A percentile compares a stretch with the other conserved stretches of the same genome.
Conservation (phyloP, 1,139 yeast species). For the Candida pseudoviswanathii region DNA sequence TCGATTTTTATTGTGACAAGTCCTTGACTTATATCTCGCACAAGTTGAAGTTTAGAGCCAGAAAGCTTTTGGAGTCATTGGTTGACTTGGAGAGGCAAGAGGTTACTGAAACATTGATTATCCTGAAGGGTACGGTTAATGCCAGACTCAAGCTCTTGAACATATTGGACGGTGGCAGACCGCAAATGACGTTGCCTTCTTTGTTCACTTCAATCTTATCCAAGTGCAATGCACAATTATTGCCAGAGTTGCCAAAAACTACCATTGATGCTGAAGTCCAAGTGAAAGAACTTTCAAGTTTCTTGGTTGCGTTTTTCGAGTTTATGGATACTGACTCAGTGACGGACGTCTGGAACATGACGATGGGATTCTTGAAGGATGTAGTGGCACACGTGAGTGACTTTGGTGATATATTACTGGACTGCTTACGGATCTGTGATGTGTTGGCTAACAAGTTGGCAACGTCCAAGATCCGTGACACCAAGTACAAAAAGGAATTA, state of each 20-base stretch:
- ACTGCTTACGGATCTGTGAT: constrained; percentile 51
- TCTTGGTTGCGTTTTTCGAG: constrained; percentile 59
- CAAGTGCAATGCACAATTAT: constrained; percentile 32
- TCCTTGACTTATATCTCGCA: constrained; percentile 64
- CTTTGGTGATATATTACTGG: constrained; percentile 55
- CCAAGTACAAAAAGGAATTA: constrained; percentile 65
- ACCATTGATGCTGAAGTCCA: constrained; percentile 42
- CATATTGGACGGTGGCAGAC: constrained; percentile 82
- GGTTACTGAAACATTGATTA: constrained; percentile 65
- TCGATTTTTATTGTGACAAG: constrained; percentile 23
- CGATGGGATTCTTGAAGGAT: constrained; percentile 61
- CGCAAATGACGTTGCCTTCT: constrained; percentile 73
- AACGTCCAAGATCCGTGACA: constrained; percentile 62
- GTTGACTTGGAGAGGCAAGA: constrained; percentile 74
- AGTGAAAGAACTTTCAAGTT: constrained; percentile 46
- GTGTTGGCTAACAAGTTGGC: constrained; percentile 58
- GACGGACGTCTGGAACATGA: constrained; percentile 70
- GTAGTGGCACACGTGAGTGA: constrained; percentile 48
- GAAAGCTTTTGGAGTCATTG: constrained; percentile 67
- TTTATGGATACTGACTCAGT: constrained; percentile 75
- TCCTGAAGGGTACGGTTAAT: constrained; percentile 26
- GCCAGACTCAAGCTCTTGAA: constrained; percentile 56
- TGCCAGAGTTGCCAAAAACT: constrained; percentile 40
- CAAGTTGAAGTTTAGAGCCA: constrained; percentile 71
- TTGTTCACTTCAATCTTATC: constrained; percentile 56